phyloP scores from a whole-genome alignment of 192 early-diverging fungal genomes.

The Borealophlyctis nickersoniae region DNA sequence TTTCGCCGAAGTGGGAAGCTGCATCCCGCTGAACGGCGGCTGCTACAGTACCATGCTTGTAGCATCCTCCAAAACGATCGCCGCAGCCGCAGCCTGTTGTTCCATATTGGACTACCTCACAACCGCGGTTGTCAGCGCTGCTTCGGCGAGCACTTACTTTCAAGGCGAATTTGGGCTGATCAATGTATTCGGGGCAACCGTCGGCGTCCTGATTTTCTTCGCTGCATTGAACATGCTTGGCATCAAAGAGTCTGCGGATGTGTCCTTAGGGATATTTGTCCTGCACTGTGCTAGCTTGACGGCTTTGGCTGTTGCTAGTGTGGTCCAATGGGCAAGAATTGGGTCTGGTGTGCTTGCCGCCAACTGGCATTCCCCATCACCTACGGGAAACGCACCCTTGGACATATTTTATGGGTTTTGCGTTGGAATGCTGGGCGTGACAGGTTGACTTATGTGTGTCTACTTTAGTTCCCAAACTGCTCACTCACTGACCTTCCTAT shows the following conservation, averaged over 20 bases:
- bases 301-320: conserved; percentile 36
- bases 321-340: conserved; percentile 37
- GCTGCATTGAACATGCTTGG: conserved; percentile 46
- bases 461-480: too few relatives aligned
- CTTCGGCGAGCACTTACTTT: conserved; percentile 49
- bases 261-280: conserved; percentile 45
- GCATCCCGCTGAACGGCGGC: conserved; percentile 57
- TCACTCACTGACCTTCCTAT: too few relatives aligned
- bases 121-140: conserved; percentile 50
- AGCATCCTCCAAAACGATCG: conserved; percentile 44
- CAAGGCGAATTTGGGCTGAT: conserved; percentile 31
- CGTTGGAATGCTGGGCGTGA: conserved; percentile 49
- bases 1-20: conserved; percentile 49
- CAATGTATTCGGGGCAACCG: conserved; percentile 40
- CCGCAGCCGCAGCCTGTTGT: conserved; percentile 45
- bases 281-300: conserved; percentile 46
- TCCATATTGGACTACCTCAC: conserved; percentile 50
- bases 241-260: conserved; percentile 48
- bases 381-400: conserved; percentile 21
- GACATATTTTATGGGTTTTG: conserved; percentile 55
- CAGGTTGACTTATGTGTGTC: conserved; percentile 1
- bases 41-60: conserved; percentile 48
- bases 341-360: conserved; percentile 39
- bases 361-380: conserved; percentile 45
- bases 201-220: conserved; percentile 45